Conservation (phyloP, 1,284 basidiomycete genomes). For the Trichosporon sp. region DNA sequence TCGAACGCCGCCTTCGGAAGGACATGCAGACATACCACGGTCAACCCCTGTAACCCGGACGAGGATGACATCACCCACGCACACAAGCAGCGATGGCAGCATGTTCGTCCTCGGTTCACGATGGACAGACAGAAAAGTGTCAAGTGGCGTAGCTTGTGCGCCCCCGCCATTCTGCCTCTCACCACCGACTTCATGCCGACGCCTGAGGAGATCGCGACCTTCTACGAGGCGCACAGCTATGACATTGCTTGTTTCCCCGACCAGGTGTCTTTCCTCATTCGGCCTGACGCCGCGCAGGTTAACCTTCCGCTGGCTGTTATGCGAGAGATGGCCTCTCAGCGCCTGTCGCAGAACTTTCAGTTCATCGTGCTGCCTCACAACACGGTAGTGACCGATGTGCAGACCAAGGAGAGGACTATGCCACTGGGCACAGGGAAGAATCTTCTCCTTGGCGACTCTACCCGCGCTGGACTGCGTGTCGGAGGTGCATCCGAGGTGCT, state of each 20-base stretch:
- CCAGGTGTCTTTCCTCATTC: slow-evolving; percentile 66
- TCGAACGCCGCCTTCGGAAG: slow-evolving; percentile 41
- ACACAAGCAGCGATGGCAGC: slow-evolving; percentile 83
- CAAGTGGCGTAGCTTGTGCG: slow-evolving; percentile 87
- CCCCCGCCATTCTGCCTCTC: slow-evolving; percentile 83
- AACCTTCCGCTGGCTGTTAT: slow-evolving; percentile 81
- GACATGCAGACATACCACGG: slow-evolving; percentile 46
- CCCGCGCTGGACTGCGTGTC: slow-evolving; percentile 59
- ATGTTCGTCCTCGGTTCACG: slow-evolving; percentile 74
- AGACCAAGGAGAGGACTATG: not conserved
- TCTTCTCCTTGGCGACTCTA: slow-evolving; percentile 65
- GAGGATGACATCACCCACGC: slow-evolving; percentile 43
- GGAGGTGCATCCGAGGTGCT: slow-evolving; percentile 73
- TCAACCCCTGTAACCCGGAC: slow-evolving; percentile 55
- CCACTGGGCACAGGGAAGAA: slow-evolving; percentile 58
- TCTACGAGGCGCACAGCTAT: slow-evolving; percentile 72
- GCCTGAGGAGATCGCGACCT: slow-evolving; percentile 70
- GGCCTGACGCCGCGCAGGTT: slow-evolving; percentile 48
- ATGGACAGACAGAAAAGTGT: slow-evolving; percentile 72
- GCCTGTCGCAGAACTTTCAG: slow-evolving; percentile 91
- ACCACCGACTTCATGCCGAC: slow-evolving; percentile 89
- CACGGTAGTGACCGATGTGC: slow-evolving; percentile 35
- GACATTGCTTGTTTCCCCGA: slow-evolving; percentile 56
- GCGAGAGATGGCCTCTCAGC: slow-evolving; percentile 89
- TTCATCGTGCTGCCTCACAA: slow-evolving; percentile 66